Evolutionary conservation across 116 monocot genomes (phyloP).

Genomic region (Trichopus zeylanicus): DNA sequence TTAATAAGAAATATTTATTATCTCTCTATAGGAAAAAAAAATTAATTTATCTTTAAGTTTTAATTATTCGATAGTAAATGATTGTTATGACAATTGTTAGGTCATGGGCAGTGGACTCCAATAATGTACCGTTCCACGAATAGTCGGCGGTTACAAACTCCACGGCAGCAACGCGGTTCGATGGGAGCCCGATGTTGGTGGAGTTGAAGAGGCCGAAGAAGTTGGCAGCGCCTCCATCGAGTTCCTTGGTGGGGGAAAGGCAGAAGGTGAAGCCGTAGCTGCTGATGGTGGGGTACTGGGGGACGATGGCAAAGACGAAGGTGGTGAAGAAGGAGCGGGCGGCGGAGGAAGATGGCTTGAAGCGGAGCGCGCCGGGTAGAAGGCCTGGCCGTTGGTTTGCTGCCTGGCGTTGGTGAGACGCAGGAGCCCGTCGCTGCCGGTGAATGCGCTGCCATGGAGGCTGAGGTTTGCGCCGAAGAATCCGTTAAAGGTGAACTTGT

Average conservation of each 20-base stretch:
- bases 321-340: constrained; percentile 7
- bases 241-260: neutral
- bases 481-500: constrained; percentile 15
- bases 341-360: constrained; percentile 2
- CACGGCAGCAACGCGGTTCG: constrained; percentile 17
- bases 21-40: too few relatives aligned
- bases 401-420: neutral
- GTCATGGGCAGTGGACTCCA: too few relatives aligned
- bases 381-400: constrained; percentile 6
- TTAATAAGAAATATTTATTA: too few relatives aligned
- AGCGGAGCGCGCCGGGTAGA: constrained; percentile 1
- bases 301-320: constrained; percentile 13
- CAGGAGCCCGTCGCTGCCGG: constrained; percentile 1
- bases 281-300: neutral
- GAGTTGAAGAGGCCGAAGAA: constrained; percentile 18
- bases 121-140: too few relatives aligned
- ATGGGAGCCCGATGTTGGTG: neutral
- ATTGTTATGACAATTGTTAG: too few relatives aligned
- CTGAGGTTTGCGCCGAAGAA: neutral
- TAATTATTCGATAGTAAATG: too few relatives aligned
- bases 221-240: neutral
- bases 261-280: constrained; percentile 4
- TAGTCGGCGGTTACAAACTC: constrained; percentile 26
- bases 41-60: too few relatives aligned
- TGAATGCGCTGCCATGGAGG: neutral